Evolutionary conservation across 2,329 filamentous ascomycete genomes (phyloP), one percentile per base, ranked within the genome.

Genomic region (Hortaea sp.): DNA sequence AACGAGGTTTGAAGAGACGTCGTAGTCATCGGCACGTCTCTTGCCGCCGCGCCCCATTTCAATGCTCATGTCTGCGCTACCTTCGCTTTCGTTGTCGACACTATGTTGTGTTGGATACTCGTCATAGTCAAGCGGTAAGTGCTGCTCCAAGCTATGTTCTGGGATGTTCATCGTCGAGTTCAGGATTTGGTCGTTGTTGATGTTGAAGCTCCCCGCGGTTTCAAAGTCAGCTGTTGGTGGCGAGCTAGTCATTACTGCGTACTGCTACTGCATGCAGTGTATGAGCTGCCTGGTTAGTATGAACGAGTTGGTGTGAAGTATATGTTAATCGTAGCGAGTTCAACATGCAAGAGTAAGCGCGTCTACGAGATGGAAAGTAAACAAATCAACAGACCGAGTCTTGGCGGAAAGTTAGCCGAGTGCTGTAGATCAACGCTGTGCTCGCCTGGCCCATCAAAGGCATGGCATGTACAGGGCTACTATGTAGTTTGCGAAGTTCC

Each of bases 21-120:
- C 58, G 50, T 51, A 62, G 69, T 69, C 53, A 9, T 35, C 32
- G 58, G 67, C 20, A 60, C 47, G 44, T 42, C 64, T 61, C 49
- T 67, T 67, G 20, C 65, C 60, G 30, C 73, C 78, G 45, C 79
- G 70, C 40, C 74, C 77, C 30, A 78, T 59, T 56, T 82, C 78
- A 46, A 82, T 68, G 2, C 76, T 79, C 49, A 73, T 66, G 46
- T 69, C 65, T 12, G 59, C 57, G 43, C 64, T 64, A 59, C 65
- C 69, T 11, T 62, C 56, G 46, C 64, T 57, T 59, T 44, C 48
- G 27, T 49, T 30, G 20, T 57, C 51, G 29, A 49, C 51, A 1
- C 45, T 38, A 9, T 48, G 38, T 13, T 41, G 31, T 7, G 40
- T 39, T 5, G 48, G 42, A 32, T 51, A 53, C 43, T 54, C 45